Evolutionary conservation across 2,329 filamentous ascomycete genomes (phyloP), one percentile per base, ranked within the genome.

Genomic region (Diaporthe sp.): DNA sequence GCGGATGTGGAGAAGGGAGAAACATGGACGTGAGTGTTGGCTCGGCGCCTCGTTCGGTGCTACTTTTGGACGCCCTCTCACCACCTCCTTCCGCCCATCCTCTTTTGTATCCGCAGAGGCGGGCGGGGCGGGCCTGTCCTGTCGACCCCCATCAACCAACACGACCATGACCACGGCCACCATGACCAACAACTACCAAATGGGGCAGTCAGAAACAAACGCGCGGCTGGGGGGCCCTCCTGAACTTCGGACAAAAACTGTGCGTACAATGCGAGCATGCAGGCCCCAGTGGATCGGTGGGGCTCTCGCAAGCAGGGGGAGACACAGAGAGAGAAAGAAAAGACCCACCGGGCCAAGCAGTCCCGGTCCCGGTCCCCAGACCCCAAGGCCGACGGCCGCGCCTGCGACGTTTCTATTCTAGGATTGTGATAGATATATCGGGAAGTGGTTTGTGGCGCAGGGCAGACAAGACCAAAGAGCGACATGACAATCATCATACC

Each of bases 261-360:
- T n/a, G 51, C 20, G 63, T 37, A 51, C 9, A n/a, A n/a, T 22
- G 25, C 17, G 28, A 51, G 28, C 42, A 0, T 7, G 65, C 22
- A 39, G 65, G 31, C 42, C 65, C 65, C 39, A 34, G 31, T 47
- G 25, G 61, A 5, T 28, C 15, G 42, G 58, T 17, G n/a, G 42
- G 42, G 25, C 15, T 31, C 31, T 58, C 55, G 9, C 55, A 58
- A n/a, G 37, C 37, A 39, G 37, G 37, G 37, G 55, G 17, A 20
- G 42, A 20, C 10, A 6, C 4, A 20, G 42, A 44, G 55, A 37
- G 8, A 57, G 53, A 37, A 5, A 44, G 42, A 44, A 12, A 44
- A 20, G 65, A 68, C 65, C 65, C 65, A 68, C 61, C 34, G 7
- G 57, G 60, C n/a, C 60, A 42, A 63, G 60, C 22, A 42, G 58